Percentiles rank a stretch among this genome's conserved stretches.
Conservation (phyloP, 139 green algal genomes). For the Tetradesmus obliquus region DNA sequence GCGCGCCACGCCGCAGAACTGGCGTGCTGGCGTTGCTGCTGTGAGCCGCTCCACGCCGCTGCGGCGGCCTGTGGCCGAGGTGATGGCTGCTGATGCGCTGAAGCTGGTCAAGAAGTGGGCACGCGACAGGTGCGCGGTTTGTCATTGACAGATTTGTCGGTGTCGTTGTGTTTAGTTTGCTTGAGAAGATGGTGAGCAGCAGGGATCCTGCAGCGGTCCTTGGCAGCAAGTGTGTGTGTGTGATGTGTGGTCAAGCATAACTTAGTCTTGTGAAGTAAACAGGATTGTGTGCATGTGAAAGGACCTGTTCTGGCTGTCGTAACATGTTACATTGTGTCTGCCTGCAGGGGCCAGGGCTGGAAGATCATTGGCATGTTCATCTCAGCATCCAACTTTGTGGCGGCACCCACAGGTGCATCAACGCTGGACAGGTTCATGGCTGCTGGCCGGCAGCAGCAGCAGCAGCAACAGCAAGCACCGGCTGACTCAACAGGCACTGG, state of each 20-base stretch:
- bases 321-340: not conserved
- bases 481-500: conserved; percentile 6
- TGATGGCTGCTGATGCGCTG: conserved; percentile 71
- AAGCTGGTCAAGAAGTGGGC: conserved; percentile 64
- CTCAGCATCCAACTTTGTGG: conserved; percentile 61
- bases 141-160: not conserved
- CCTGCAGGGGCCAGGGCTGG: conserved; percentile 50
- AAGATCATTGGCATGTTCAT: conserved; percentile 60
- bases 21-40: conserved; percentile 20
- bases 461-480: conserved; percentile 3
- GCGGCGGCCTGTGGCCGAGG: conserved; percentile 44
- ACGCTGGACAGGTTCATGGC: conserved; percentile 64
- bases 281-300: not conserved
- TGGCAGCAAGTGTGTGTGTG: no score
- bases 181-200: no score
- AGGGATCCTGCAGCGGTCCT: no score
- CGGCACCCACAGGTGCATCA: conserved; percentile 60
- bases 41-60: conserved; percentile 62
- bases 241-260: no score
- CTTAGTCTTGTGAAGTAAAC: no score
- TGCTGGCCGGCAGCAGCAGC: conserved; percentile 22
- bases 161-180: no score
- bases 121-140: conserved; percentile 37
- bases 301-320: not conserved
- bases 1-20: conserved; percentile 21